phyloP scores from a whole-genome alignment of 2,329 filamentous ascomycete genomes.

The Verticillium longisporum region DNA sequence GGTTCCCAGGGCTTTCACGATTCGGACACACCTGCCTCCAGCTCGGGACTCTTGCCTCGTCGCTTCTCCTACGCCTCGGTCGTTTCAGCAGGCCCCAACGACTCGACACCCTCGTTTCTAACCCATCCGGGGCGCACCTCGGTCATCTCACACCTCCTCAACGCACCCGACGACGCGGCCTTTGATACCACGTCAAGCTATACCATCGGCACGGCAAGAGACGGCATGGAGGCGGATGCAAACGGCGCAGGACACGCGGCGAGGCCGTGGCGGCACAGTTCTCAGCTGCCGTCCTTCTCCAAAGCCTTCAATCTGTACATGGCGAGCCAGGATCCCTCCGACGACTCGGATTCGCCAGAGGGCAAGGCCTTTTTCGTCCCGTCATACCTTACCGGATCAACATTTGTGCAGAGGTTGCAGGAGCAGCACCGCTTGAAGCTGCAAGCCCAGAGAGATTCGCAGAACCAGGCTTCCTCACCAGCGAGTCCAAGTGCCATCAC shows the following conservation, averaged over 20 bases:
- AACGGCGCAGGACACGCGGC: constrained; percentile 16
- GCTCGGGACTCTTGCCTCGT: constrained; percentile 23
- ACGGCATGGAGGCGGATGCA: constrained; percentile 25
- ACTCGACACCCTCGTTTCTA: constrained; percentile 27
- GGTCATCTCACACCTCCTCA: constrained; percentile 50
- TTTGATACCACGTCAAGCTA: constrained; percentile 24
- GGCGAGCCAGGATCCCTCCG: constrained; percentile 18
- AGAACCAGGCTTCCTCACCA: constrained; percentile 32
- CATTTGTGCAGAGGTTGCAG: constrained; percentile 70
- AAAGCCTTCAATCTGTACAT: constrained; percentile 46
- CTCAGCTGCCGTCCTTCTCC: constrained; percentile 38
- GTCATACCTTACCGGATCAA: constrained; percentile 72
- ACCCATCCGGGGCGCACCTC: constrained; percentile 26
- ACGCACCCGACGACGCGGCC: constrained; percentile 33
- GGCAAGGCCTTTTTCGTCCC: constrained; percentile 65
- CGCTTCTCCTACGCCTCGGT: constrained; percentile 35
- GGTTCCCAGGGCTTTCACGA: constrained; percentile 25
- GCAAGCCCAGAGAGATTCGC: constrained; percentile 39
- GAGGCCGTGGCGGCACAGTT: constrained; percentile 10
- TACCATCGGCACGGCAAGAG: constrained; percentile 9
- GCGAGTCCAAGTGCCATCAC: constrained; percentile 43
- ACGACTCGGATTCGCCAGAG: constrained; percentile 16
- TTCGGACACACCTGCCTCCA: constrained; percentile 16
- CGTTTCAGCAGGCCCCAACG: constrained; percentile 27
- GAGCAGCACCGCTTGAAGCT: constrained; percentile 60